These are phyloP conservation scores for Tremella fuciformis DNA, from an alignment of 768 basidiomycete genomes.

Conservation along the genomic window DNA sequence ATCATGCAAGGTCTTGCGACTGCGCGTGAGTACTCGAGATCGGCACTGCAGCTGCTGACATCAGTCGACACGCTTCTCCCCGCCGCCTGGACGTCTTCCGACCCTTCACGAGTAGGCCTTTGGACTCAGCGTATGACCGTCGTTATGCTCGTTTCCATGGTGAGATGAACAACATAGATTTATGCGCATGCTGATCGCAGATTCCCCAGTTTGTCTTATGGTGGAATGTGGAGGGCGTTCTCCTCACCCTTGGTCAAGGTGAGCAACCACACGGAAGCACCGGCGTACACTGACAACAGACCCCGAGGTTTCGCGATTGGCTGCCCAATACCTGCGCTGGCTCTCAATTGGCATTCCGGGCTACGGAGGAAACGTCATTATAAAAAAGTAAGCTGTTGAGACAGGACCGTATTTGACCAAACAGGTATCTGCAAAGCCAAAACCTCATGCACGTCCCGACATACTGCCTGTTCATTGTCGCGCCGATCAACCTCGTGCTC, in stretches of 20 bases:
- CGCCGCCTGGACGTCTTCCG: constrained; percentile 85
- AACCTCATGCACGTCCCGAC: constrained; percentile 83
- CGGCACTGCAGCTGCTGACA: constrained; percentile 1
- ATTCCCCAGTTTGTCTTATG: constrained; percentile 66
- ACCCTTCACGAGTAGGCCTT: constrained; percentile 78
- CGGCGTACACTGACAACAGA: constrained; percentile 56
- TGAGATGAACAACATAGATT: constrained; percentile 9
- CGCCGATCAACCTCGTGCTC: constrained; percentile 77
- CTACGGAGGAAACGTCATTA: constrained; percentile 61
- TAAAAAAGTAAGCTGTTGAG: constrained; percentile 53
- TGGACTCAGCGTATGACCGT: constrained; percentile 65
- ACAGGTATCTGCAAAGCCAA: constrained; percentile 76
- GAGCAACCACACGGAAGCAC: not conserved
- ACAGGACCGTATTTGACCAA: not conserved
- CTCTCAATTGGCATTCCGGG: constrained; percentile 76
- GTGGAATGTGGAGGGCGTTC: constrained; percentile 75
- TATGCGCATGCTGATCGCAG: constrained; percentile 2
- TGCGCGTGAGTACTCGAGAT: constrained; percentile 55
- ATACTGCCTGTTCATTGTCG: constrained; percentile 72
- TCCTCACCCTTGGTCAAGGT: constrained; percentile 58
- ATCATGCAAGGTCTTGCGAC: constrained; percentile 78
- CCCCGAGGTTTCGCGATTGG: constrained; percentile 74
- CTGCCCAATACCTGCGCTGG: constrained; percentile 72
- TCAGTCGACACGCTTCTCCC: constrained; percentile 84
- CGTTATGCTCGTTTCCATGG: constrained; percentile 39